A percentile compares a stretch with the other conserved stretches of the same genome.
Conservation (phyloP, 2,329 filamentous ascomycete species). For the Cladosporium sp. region DNA sequence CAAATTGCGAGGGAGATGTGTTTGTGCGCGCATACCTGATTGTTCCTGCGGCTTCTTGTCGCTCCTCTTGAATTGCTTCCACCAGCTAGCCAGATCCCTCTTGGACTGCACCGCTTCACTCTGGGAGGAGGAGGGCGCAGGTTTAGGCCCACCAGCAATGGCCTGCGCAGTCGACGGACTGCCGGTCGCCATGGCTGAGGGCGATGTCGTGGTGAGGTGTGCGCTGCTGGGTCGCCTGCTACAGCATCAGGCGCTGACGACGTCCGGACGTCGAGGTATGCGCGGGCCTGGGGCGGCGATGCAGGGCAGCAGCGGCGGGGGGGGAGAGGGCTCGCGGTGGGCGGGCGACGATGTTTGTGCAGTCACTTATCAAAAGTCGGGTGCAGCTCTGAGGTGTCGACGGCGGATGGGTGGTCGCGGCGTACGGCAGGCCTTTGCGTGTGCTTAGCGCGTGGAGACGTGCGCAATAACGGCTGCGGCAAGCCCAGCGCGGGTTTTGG, state of each 20-base stretch:
- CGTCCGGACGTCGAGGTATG: slow-evolving; percentile 6
- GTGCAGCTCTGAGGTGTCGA: neutral
- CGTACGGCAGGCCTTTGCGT: slow-evolving; percentile 12
- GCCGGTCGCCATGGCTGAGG: slow-evolving; percentile 37
- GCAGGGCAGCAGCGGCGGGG: slow-evolving; percentile 14
- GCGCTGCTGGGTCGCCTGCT: slow-evolving; percentile 16
- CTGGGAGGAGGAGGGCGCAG: slow-evolving; percentile 44
- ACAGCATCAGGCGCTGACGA: slow-evolving; percentile 21
- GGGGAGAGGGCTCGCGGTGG: neutral
- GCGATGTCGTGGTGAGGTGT: slow-evolving; percentile 13
- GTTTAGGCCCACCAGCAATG: slow-evolving; percentile 41
- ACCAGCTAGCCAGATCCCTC: slow-evolving; percentile 91
- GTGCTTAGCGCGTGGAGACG: neutral
- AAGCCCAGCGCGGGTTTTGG: neutral
- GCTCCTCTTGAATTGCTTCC: slow-evolving; percentile 84
- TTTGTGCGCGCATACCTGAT: slow-evolving; percentile 49
- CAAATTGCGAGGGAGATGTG: neutral
- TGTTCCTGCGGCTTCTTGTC: slow-evolving; percentile 59
- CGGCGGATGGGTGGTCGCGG: slow-evolving; percentile 4
- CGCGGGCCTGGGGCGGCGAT: slow-evolving; percentile 13
- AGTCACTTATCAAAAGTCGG: too few species aligned
- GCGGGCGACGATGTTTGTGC: too few species aligned
- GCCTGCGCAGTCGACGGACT: slow-evolving; percentile 38
- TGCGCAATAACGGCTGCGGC: slow-evolving; percentile 10
- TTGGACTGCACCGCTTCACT: slow-evolving; percentile 72